A percentile compares a stretch with the other conserved stretches of the same genome.
Evolutionary conservation across 805 yeast species (phyloP).

Genomic region (Barnettozyma siamensis): DNA sequence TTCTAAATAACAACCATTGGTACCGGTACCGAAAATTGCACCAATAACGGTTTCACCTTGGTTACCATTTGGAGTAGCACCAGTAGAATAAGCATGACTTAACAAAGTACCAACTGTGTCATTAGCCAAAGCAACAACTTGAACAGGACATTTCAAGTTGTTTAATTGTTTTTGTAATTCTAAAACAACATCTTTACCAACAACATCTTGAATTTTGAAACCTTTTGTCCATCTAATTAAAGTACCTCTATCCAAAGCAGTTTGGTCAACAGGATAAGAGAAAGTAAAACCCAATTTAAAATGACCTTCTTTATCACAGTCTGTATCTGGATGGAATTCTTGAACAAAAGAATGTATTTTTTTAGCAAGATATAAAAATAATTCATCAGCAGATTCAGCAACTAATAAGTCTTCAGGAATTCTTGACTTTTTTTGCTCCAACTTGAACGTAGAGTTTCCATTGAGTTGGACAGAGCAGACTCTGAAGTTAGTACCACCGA

Average conservation of each 20-base stretch:
- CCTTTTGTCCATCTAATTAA: slow-evolving; percentile 97
- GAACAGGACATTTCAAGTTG: slow-evolving; percentile 51
- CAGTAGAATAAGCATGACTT: slow-evolving; percentile 77
- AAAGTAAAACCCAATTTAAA: slow-evolving; percentile 90
- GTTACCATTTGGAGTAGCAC: slow-evolving; percentile 45
- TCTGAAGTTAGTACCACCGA: slow-evolving; percentile 95
- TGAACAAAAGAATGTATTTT: slow-evolving; percentile 61
- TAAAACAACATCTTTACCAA: slow-evolving; percentile 76
- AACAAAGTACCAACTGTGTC: slow-evolving; percentile 94
- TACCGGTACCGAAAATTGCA: slow-evolving; percentile 94
- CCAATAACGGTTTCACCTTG: slow-evolving; percentile 80
- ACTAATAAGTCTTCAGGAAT: slow-evolving; percentile 75
- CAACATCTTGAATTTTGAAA: slow-evolving; percentile 77
- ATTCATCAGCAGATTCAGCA: slow-evolving; percentile 54
- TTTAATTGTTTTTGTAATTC: slow-evolving; percentile 68
- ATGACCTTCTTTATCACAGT: slow-evolving; percentile 20
- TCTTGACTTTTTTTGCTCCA: slow-evolving; percentile 70
- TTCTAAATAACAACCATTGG: slow-evolving; percentile 93
- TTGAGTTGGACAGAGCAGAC: slow-evolving; percentile 80
- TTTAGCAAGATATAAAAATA: slow-evolving; percentile 71
- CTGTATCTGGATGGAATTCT: slow-evolving; percentile 47
- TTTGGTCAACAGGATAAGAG: slow-evolving; percentile 88
- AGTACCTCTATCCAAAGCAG: slow-evolving; percentile 70
- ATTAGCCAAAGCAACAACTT: slow-evolving; percentile 84
- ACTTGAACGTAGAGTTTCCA: slow-evolving; percentile 73